Conservation (phyloP, 2,329 filamentous ascomycete genomes). For the Colletotrichum phormii region DNA sequence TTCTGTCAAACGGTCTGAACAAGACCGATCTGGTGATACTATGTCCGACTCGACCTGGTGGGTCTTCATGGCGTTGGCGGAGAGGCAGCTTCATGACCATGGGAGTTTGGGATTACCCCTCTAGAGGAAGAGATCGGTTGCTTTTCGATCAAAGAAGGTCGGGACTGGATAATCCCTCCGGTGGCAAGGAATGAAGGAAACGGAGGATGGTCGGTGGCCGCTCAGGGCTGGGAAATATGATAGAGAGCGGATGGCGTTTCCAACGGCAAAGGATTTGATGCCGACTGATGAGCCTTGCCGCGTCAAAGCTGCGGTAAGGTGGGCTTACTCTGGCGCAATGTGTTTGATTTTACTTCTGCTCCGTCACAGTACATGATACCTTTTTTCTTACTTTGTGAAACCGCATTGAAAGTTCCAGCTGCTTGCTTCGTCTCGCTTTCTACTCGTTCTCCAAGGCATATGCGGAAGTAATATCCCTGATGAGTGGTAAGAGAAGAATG, state of each 20-base stretch:
- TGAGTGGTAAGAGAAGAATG: background rate
- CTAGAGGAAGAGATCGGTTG: no score
- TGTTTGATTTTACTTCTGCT: background rate
- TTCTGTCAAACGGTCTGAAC: background rate
- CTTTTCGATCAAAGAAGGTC: background rate
- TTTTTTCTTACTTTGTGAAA: background rate
- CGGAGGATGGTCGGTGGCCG: background rate
- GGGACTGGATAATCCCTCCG: no score
- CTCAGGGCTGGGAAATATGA: constrained; percentile 5
- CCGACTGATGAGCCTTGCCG: background rate
- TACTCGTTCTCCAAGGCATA: no score
- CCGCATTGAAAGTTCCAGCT: background rate
- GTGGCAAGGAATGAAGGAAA: background rate
- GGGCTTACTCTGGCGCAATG: constrained; percentile 1
- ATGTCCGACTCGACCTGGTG: background rate
- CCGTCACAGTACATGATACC: constrained; percentile 1
- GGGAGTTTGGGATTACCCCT: background rate
- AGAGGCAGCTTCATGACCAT: background rate
- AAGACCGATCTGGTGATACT: background rate
- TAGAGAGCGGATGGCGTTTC: constrained; percentile 13
- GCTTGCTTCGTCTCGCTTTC: no score
- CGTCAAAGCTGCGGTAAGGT: constrained; percentile 3
- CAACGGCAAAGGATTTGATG: background rate
- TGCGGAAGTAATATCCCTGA: background rate
- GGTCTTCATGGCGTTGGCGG: background rate